Conservation (phyloP, 768 basidiomycete genomes). For the Boletus coccyginus region DNA sequence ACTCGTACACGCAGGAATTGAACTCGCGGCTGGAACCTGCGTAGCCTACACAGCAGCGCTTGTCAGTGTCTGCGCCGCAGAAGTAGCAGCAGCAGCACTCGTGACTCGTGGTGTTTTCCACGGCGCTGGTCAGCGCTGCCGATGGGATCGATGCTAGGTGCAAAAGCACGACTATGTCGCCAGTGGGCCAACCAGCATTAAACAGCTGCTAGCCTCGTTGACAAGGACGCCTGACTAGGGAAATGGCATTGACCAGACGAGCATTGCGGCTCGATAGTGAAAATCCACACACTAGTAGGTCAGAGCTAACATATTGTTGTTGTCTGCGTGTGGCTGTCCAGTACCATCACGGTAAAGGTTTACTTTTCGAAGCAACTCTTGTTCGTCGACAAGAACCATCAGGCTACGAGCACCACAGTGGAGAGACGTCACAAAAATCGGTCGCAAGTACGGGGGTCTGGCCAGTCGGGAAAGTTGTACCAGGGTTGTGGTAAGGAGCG, state of each 20-base stretch:
- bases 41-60: neutral
- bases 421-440: slow-evolving; percentile 9
- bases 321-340: slow-evolving; percentile 25
- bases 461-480: slow-evolving; percentile 22
- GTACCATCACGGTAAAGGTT: slow-evolving; percentile 28
- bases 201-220: slow-evolving; percentile 21
- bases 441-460: slow-evolving; percentile 21
- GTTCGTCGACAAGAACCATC: slow-evolving; percentile 24
- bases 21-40: neutral
- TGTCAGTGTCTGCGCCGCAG: neutral
- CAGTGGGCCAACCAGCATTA: slow-evolving; percentile 18
- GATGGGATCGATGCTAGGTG: neutral
- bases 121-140: no score
- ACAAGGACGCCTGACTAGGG: slow-evolving; percentile 24
- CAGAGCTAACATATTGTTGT: slow-evolving; percentile 18
- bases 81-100: neutral
- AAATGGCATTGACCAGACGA: neutral
- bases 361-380: slow-evolving; percentile 24
- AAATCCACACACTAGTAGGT: slow-evolving; percentile 19
- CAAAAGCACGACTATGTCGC: slow-evolving; percentile 10
- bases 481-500: slow-evolving; percentile 24
- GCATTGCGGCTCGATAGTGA: neutral
- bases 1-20: neutral
- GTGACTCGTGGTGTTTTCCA: neutral
- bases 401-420: neutral